Conservation (phyloP, 2,329 filamentous ascomycete genomes). For the Botrytis squamosa region DNA sequence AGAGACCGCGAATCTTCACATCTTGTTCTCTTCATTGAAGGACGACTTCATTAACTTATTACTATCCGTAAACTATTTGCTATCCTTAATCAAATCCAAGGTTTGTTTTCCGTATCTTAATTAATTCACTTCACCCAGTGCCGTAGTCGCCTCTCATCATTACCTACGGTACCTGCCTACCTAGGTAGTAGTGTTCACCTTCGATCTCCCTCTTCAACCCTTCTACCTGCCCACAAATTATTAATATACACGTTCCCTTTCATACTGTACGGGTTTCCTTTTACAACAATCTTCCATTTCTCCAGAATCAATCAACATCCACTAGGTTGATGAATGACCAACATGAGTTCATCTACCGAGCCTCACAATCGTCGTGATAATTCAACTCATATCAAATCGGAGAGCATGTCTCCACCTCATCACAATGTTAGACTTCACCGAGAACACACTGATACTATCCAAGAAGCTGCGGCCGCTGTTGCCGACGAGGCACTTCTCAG, state of each 20-base stretch:
- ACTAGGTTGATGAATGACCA: neutral
- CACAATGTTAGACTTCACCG: constrained; percentile 24
- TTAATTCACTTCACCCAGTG: neutral
- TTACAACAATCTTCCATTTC: neutral
- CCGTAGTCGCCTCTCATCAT: neutral
- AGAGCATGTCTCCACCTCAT: constrained; percentile 14
- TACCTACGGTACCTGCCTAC: neutral
- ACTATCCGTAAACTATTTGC: neutral
- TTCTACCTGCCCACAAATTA: neutral
- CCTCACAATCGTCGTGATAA: neutral
- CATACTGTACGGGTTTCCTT: neutral
- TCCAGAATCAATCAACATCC: neutral
- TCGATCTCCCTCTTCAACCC: neutral
- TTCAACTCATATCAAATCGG: constrained; percentile 9
- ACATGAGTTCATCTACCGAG: constrained; percentile 9
- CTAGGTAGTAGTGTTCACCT: neutral
- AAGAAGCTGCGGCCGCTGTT: constrained; percentile 29
- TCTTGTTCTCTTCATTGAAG: neutral
- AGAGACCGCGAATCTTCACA: neutral
- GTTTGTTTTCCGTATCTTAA: neutral
- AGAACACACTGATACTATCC: constrained; percentile 31
- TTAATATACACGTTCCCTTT: neutral
- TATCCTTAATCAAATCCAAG: neutral
- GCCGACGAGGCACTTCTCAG: constrained; percentile 29
- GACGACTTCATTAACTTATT: neutral